Conservation (phyloP, 495 filamentous ascomycete species). For the Thermothielavioides terrestris region DNA sequence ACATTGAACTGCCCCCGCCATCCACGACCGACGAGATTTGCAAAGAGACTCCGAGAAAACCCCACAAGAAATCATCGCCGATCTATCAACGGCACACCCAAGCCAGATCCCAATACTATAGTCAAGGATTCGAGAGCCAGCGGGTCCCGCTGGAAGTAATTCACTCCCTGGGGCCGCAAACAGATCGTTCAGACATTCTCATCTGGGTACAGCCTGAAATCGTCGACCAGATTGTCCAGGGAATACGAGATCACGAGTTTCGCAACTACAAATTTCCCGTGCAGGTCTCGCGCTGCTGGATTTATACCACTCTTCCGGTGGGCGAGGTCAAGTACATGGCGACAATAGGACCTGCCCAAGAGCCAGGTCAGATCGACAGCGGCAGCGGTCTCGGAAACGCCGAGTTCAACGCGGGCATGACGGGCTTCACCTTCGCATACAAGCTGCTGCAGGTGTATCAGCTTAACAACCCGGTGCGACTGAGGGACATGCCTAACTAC, state of each 20-base stretch:
- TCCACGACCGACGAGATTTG: conserved; percentile 15
- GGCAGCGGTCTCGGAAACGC: conserved; percentile 35
- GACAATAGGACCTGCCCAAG: conserved; percentile 29
- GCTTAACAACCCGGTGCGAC: conserved; percentile 42
- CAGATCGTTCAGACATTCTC: conserved; percentile 39
- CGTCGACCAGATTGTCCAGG: conserved; percentile 32
- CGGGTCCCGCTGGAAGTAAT: conserved; percentile 38
- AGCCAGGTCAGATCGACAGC: conserved; percentile 34
- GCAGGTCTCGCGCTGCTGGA: conserved; percentile 40
- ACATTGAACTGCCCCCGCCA: conserved; percentile 13
- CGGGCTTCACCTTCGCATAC: conserved; percentile 31
- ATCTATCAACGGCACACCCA: conserved; percentile 11
- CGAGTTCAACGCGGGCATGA: conserved; percentile 38
- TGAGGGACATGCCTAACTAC: conserved; percentile 33
- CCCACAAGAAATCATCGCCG: conserved; percentile 9
- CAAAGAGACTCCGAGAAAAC: conserved; percentile 19
- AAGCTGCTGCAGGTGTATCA: conserved; percentile 45
- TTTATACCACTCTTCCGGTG: conserved; percentile 33
- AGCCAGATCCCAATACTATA: conserved; percentile 26
- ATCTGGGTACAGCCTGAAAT: conserved; percentile 34
- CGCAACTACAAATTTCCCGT: conserved; percentile 34
- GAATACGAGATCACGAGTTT: conserved; percentile 38
- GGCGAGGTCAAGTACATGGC: conserved; percentile 44
- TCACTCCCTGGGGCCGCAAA: conserved; percentile 37
- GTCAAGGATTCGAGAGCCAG: conserved; percentile 42